Conservation (phyloP, 257 asterid genomes). For the Datura wrightii region DNA sequence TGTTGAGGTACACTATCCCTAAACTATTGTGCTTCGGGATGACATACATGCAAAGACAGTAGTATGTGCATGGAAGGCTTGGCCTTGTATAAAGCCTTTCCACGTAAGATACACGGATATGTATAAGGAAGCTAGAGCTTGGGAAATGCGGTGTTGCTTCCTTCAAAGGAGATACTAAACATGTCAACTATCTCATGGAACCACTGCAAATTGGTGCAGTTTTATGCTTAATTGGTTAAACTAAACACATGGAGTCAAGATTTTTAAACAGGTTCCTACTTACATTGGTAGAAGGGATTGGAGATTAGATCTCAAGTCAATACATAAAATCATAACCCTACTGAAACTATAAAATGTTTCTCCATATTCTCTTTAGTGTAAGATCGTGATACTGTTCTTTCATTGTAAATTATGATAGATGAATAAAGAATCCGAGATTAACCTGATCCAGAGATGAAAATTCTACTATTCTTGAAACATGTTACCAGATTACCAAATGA, state of each 20-base stretch:
- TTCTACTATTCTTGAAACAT: background rate
- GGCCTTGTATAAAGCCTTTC: constrained; percentile 3
- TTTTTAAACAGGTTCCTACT: too few species aligned
- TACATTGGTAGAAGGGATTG: too few species aligned
- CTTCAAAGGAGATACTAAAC: background rate
- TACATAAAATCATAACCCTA: too few species aligned
- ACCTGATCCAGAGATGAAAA: background rate
- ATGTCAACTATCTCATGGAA: background rate
- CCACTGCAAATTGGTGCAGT: background rate
- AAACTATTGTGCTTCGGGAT: background rate
- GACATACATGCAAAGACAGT: background rate
- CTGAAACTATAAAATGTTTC: too few species aligned
- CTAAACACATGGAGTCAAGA: constrained; percentile 17
- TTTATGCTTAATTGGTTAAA: background rate
- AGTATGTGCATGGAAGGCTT: background rate
- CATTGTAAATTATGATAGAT: too few species aligned
- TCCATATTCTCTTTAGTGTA: too few species aligned
- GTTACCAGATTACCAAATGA: constrained; percentile 17
- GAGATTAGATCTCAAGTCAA: too few species aligned
- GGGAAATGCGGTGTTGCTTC: constrained; percentile 8
- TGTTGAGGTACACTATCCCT: background rate
- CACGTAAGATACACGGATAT: background rate
- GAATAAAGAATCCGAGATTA: background rate
- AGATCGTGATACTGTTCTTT: too few species aligned
- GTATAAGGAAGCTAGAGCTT: constrained; percentile 11